Base-by-base conservation (phyloP, 768 basidiomycete species). In the Hemileccinum impolitum region DNA sequence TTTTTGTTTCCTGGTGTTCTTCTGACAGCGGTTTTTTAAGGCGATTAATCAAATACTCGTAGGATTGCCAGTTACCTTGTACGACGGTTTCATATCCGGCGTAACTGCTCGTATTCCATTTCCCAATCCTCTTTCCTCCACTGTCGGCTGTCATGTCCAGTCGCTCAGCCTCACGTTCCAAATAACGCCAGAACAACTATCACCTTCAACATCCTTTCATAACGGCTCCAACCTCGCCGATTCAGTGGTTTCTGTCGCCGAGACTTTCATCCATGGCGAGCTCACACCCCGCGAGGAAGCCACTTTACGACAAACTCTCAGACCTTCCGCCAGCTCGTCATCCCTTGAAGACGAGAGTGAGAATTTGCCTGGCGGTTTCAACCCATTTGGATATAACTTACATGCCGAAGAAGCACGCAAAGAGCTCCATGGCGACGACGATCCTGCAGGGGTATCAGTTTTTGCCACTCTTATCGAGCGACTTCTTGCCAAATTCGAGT, bases 231-330 rank as follows among this genome's bases (percentile, higher is more conserved):
- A 84, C 61, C 75, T 94, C 13, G 73, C 89, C 4, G 80, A 84
- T 39, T 93, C 93, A 19, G 84, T 92, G n/a, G 78, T 78, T 23
- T 85, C 84, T n/a, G 80, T 87, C 13, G 90, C 93, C 2, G 85
- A 91, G 56, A 82, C 85, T 4, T 97, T 97, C 68, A 73, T 95
- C 21, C 87, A 94, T 40, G 78, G 90, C 54, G 90, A 94, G 60
- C 72, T 96, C 43, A 76, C 82, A 19, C 72, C 78, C 7, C 73
- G 74, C 53, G 91, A 95, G 61, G 88, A 84, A 57, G 81, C 79
- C 7, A 72, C 79, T 28, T 74, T 94, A 18, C 79, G 82, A 58
- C 76, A 83, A 51, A 90, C 90, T 1, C 67, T 93, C 40, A 80
- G 79, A 57, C 65, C 77, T 54, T 74, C 76, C 30, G 57, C 68